phyloP scores from a whole-genome alignment of 2,329 filamentous ascomycete genomes.

The Fusarium sp. region DNA sequence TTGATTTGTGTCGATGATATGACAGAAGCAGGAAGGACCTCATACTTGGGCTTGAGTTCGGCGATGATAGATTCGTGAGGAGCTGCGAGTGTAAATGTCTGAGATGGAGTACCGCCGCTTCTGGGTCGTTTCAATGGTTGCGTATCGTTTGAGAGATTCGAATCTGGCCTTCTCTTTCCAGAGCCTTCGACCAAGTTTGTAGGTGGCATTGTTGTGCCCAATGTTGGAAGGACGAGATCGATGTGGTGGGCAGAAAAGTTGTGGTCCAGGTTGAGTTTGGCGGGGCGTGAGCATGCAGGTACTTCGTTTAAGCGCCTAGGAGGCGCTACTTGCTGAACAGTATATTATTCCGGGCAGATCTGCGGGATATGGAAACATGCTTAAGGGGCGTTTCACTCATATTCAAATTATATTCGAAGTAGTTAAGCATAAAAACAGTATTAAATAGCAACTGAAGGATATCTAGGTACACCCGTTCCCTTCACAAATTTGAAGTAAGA shows the following conservation, averaged over 20 bases:
- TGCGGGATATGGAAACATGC: background rate
- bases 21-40: conserved; percentile 65
- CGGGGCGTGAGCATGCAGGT: conserved; percentile 25
- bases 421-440: too few species aligned
- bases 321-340: background rate
- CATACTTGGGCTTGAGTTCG: conserved; percentile 60
- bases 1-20: conserved; percentile 71
- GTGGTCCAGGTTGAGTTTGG: conserved; percentile 37
- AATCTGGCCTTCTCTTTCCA: conserved; percentile 38
- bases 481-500: background rate
- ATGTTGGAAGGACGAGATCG: conserved; percentile 22
- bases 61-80: conserved; percentile 59
- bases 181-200: conserved; percentile 14
- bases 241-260: conserved; percentile 37
- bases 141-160: conserved; percentile 1
- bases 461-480: background rate
- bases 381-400: background rate
- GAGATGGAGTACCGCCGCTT: conserved; percentile 12
- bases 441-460: too few species aligned
- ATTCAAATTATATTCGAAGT: background rate
- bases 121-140: conserved; percentile 9
- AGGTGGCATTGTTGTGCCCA: conserved; percentile 34
- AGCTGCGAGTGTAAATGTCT: conserved; percentile 45
- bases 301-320: conserved; percentile 5
- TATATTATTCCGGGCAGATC: background rate